These are phyloP conservation scores for Datisca glomerata DNA, from an alignment of 306 rosid genomes.

Conservation along the genomic window DNA sequence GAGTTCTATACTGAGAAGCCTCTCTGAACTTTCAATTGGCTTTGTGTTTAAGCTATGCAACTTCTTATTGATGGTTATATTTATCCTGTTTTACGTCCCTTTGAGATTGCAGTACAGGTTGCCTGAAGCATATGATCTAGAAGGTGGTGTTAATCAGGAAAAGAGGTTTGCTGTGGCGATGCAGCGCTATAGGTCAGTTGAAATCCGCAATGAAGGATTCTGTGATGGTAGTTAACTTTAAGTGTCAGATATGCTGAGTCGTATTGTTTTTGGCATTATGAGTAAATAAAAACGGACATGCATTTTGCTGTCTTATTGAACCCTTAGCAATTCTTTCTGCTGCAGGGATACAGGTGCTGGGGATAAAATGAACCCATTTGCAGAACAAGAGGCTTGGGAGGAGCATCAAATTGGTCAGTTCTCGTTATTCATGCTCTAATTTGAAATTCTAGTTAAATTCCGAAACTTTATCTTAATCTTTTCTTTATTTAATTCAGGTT, in stretches of 20 bases:
- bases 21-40: no score
- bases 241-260: no score
- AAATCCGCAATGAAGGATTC: not conserved
- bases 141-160: constrained; percentile 76
- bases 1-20: no score
- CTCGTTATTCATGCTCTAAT: not conserved
- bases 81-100: constrained; percentile 12
- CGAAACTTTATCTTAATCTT: no score
- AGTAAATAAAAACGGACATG: not conserved
- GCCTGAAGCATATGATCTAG: constrained; percentile 90
- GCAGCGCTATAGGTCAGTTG: constrained; percentile 47
- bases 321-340: constrained; percentile 6
- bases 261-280: not conserved
- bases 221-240: not conserved
- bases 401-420: constrained; percentile 77
- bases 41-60: no score
- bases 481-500: no score
- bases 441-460: no score
- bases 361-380: constrained; percentile 82
- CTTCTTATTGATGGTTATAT: no score
- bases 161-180: constrained; percentile 74
- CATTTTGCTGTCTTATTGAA: constrained; percentile 1
- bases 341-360: constrained; percentile 56
- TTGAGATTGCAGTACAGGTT: constrained; percentile 73
- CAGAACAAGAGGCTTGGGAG: constrained; percentile 99